Percentiles rank a stretch among this genome's conserved stretches.
These are phyloP conservation scores for Sextonia rubra DNA, from an alignment of 164 flowering plant genomes.

Conservation along the genomic window DNA sequence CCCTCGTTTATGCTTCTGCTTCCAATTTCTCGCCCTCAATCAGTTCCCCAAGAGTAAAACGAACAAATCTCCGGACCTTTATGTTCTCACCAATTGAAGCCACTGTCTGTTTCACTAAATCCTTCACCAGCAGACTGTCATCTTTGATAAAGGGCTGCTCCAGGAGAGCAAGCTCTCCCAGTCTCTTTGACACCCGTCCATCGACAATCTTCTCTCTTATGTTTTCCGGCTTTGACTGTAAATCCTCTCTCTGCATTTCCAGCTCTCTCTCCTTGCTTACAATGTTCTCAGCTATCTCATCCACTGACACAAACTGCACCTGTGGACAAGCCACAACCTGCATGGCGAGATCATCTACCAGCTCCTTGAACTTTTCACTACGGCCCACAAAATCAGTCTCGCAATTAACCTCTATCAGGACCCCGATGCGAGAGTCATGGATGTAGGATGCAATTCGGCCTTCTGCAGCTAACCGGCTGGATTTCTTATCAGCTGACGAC, in stretches of 20 bases:
- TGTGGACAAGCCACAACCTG: conserved; percentile 87
- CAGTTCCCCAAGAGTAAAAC: conserved; percentile 83
- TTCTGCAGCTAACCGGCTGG: conserved; percentile 90
- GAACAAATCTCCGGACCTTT: conserved; percentile 72
- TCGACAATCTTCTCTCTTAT: conserved; percentile 90
- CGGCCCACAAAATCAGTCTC: conserved; percentile 98
- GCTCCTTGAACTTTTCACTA: conserved; percentile 77
- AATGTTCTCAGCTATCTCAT: conserved; percentile 64
- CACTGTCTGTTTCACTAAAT: conserved; percentile 88
- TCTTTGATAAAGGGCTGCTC: conserved; percentile 92
- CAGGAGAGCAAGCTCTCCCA: conserved; percentile 81
- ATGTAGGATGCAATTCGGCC: conserved; percentile 93
- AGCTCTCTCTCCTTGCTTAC: conserved; percentile 63
- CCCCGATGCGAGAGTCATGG: conserved; percentile 93
- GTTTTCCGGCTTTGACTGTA: conserved; percentile 83
- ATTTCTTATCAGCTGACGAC: conserved; percentile 87
- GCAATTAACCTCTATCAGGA: conserved; percentile 89
- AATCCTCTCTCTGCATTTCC: conserved; percentile 97
- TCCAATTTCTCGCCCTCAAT: conserved; percentile 19
- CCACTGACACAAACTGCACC: conserved; percentile 72
- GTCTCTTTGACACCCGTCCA: conserved; percentile 88
- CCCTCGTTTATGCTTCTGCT: neutral
- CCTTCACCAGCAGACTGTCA: conserved; percentile 76
- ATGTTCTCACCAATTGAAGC: conserved; percentile 94
- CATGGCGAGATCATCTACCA: conserved; percentile 97